Base-by-base conservation (phyloP, 2,329 filamentous ascomycete species). In the Fusarium devonianum region DNA sequence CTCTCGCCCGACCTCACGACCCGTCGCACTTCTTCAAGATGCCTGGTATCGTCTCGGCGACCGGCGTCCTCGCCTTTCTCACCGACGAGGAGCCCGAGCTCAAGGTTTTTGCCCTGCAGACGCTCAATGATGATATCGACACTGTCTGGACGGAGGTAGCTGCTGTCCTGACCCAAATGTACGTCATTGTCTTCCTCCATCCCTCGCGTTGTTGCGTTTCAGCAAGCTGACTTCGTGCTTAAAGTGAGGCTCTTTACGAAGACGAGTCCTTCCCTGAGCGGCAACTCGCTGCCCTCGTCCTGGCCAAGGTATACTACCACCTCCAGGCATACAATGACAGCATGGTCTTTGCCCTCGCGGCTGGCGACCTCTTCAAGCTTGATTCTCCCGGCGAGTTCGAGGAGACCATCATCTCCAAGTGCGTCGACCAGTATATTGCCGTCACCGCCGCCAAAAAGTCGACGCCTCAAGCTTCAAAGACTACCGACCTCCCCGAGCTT, bases 321-420 rank as follows among this genome's bases (percentile, higher is more conserved):
- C 86, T 99, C 42, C 92, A 97, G 75, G 94, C 94, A 72, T 99
- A 99, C 79, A 94, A 97, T 71, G 94, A 99, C 78, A 97, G 93
- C 75, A 97, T 99, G 93, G 89, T 90, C 41, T 97, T 99, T 74
- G 94, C 94, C 58, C 84, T 99, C 34, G 92, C 92, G 50, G 92
- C 94, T 17, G 94, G 94, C 53, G 90, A 97, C 70, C 86, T 96
- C 38, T 97, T 99, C 80, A 90, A 95, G 77, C 84, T 97, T 60
- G 90, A 97, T 67, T 83, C 87, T 44, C 88, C 90, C 41, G 89
- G 91, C 73, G 94, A 99, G 78, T 99, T 96, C 69, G 94, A 99
- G 74, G 92, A 99, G 78, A 99, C 94, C 48, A 97, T 99, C 76
- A 92, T 97, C 72, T 93, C 93, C 52, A 97, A 95, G 82, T 99